Conservation (phyloP, 2,329 filamentous ascomycete genomes). For the Epichloe typhina region DNA sequence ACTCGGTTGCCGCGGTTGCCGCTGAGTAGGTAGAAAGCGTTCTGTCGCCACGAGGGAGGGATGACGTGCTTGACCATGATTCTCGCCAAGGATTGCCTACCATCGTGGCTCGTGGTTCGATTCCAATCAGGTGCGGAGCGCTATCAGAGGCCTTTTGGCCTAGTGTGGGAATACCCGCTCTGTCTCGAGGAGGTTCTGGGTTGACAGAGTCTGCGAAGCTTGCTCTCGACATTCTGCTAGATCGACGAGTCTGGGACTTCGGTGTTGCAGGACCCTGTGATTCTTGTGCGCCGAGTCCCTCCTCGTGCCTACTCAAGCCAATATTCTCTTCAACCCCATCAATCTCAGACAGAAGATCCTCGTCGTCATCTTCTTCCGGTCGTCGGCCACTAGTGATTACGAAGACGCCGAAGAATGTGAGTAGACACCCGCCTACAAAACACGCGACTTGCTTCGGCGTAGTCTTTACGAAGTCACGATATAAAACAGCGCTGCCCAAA, state of each 20-base stretch:
- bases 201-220: constrained; percentile 29
- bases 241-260: constrained; percentile 29
- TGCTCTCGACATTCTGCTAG: constrained; percentile 33
- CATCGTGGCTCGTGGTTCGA: constrained; percentile 25
- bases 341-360: constrained; percentile 36
- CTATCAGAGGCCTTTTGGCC: constrained; percentile 19
- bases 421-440: constrained; percentile 77
- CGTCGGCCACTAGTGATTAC: constrained; percentile 80
- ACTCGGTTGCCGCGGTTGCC: constrained; percentile 15
- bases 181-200: constrained; percentile 22
- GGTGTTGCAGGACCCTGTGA: constrained; percentile 12
- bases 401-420: constrained; percentile 96
- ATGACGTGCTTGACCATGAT: constrained; percentile 17
- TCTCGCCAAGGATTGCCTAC: constrained; percentile 32
- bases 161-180: constrained; percentile 22
- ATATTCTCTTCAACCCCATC: constrained; percentile 53
- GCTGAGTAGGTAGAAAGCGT: constrained; percentile 24
- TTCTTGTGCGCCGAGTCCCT: constrained; percentile 10
- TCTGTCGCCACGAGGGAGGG: constrained; percentile 22
- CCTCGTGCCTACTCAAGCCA: constrained; percentile 39
- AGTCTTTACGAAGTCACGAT: constrained; percentile 85
- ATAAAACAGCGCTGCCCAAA: constrained; percentile 81
- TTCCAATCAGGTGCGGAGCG: constrained; percentile 19
- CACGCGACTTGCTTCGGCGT: constrained; percentile 61
- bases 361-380: constrained; percentile 40